Base-by-base conservation (phyloP, 2,329 filamentous ascomycete species). In the Aspergillus sp. region DNA sequence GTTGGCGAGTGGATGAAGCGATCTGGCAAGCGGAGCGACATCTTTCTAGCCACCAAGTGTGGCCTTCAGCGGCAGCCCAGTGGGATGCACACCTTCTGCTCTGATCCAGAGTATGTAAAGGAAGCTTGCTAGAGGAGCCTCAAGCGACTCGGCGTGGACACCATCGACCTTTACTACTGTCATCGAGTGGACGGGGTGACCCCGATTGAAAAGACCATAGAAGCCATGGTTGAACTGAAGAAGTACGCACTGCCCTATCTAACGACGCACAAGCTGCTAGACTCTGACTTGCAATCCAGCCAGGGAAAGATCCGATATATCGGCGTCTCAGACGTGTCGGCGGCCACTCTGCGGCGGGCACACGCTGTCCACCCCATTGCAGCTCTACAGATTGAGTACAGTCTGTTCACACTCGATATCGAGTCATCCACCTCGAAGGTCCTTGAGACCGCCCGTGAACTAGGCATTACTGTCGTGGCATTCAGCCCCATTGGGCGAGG, bases 401-500 rank as follows among this genome's bases (percentile, higher is more conserved):
- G 71, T 6, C 75, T 77, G 0, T 83, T 83, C 60, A 70, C 72
- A 3, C 70, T 77, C 0, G 79, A 80, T 14, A 80, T 82, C 57
- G 81, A 83, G 65, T 69, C 72, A 4, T 68, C 74, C 0, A 69
- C 76, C 41, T 80, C 77, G 1, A 24, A 47, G 7, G 71, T 88
- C 2, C 73, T 87, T 1, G 70, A 76, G 27, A 84, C 84, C 0
- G 82, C 79, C n/a, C 75, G 79, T 3, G 83, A 87, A 65, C 79
- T 88, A 3, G 85, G 84, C 1, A 74, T 85, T 2, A 74, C 82
- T 0, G 73, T 84, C 6, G 77, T 89, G 2, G 80, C 83, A 2
- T 87, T 85, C 71, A 81, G 79, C 15, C 86, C 86, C 2, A 77
- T 89, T 2, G 84, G 84, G 2, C 78, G 84, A 1, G 85, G 86